Base-by-base conservation (phyloP, 2,329 filamentous ascomycete species). In the Pseudocercospora musae region DNA sequence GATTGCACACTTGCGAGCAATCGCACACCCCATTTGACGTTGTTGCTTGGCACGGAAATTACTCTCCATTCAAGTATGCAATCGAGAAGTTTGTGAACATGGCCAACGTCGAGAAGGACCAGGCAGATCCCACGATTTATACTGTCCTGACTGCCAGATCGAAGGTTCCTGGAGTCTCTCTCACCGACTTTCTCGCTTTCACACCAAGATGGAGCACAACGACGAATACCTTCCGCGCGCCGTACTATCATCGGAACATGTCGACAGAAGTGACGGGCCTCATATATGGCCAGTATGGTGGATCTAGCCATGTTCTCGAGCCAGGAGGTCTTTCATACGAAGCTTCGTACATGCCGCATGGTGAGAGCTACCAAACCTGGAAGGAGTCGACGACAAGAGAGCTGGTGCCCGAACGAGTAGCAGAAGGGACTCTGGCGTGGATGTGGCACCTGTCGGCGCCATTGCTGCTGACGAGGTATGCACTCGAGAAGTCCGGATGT, bases 101-200 rank as follows among this genome's bases (percentile, higher is more conserved):
- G 54, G 85, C 82, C 49, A 81, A 78, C 63, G 80, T 84, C 40
- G 82, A 79, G 3, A 82, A 80, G 64, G 86, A 89, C 68, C 87
- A 89, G 66, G 84, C 84, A 2, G 87, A 89, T 66, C 87, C 87
- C 0, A 85, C 81, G 4, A 84, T 89, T 65, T 88, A 83, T 74
- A 85, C 85, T 1, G 87, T 90, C 2, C 80, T 89, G 18, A 84
- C 87, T 1, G 86, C 85, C 2, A 84, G 81, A 25, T 85, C 84
- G 4, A 76, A 78, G 56, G 74, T 75, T 8, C 76, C 81, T 6
- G 81, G 80, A 3, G 82, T 82, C 0, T 79, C 84, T 0, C 76
- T 88, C 2, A 86, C 85, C 3, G 88, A 90, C 77, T 89, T 90
- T 68, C 85, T 89, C 66, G 85, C 88, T 73, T 89, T 90, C 76